Evolutionary conservation across 2,329 filamentous ascomycete species (phyloP).

Genomic region (Colletotrichum chlorophyti): DNA sequence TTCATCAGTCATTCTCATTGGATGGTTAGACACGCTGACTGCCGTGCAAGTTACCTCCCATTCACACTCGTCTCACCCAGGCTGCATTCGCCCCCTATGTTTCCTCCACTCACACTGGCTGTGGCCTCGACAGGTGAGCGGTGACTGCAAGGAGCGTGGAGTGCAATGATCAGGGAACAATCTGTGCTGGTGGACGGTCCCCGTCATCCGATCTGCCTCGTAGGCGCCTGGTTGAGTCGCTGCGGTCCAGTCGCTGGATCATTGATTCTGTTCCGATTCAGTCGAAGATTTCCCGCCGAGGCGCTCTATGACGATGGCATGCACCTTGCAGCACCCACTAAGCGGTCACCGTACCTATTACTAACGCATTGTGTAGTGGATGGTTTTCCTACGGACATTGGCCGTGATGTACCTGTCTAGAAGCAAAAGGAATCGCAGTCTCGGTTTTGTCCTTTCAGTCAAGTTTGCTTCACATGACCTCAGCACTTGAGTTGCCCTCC

Average conservation of each 20-base stretch:
- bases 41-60: too few species aligned
- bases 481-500: too few species aligned
- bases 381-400: slow-evolving; percentile 3
- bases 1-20: too few species aligned
- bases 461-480: too few species aligned
- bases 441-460: too few species aligned
- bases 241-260: slow-evolving; percentile 11
- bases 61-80: too few species aligned
- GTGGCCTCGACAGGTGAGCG: neutral
- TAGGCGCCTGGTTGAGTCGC: slow-evolving; percentile 26
- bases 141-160: slow-evolving; percentile 10
- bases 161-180: slow-evolving; percentile 19
- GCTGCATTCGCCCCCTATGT: too few species aligned
- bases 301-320: slow-evolving; percentile 24
- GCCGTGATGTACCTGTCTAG: too few species aligned
- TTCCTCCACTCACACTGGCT: too few species aligned
- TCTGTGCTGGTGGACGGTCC: slow-evolving; percentile 27
- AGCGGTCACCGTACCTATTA: slow-evolving; percentile 13
- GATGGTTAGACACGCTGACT: too few species aligned
- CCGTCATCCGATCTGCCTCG: slow-evolving; percentile 28
- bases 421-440: too few species aligned
- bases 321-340: slow-evolving; percentile 13
- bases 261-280: too few species aligned
- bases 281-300: slow-evolving; percentile 7
- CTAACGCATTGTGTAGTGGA: slow-evolving; percentile 1